These are phyloP conservation scores for Spathaspora girioi DNA, from an alignment of 805 yeast species.

Conservation along the genomic window DNA sequence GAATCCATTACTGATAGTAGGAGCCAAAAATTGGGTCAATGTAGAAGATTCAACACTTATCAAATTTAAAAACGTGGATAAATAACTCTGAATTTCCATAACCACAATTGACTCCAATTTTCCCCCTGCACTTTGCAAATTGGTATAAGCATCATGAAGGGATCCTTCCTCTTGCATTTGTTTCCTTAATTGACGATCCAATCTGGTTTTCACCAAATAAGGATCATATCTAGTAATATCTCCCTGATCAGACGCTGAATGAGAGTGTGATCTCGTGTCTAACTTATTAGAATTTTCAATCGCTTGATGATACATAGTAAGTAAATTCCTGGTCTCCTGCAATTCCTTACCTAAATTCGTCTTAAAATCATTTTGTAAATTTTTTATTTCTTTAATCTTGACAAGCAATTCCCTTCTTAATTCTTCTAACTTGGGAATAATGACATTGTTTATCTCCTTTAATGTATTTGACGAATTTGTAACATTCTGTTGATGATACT, in stretches of 20 bases:
- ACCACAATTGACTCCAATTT: constrained; percentile 85
- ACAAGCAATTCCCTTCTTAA: constrained; percentile 68
- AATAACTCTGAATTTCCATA: constrained; percentile 78
- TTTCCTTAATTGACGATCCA: constrained; percentile 74
- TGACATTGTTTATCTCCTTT: constrained; percentile 45
- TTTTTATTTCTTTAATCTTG: constrained; percentile 83
- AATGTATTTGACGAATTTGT: constrained; percentile 38
- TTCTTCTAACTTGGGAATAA: constrained; percentile 54
- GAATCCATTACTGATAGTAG: constrained; percentile 53
- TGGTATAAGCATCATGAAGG: constrained; percentile 82
- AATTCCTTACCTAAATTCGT: constrained; percentile 66
- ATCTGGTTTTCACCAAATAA: constrained; percentile 61
- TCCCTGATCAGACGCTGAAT: constrained; percentile 2
- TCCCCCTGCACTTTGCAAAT: constrained; percentile 82
- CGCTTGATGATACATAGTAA: constrained; percentile 54
- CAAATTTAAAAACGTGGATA: constrained; percentile 66
- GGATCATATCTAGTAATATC: constrained; percentile 59
- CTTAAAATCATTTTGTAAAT: constrained; percentile 79
- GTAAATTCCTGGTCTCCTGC: constrained; percentile 29
- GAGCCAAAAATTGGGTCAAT: constrained; percentile 61
- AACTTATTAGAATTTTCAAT: constrained; percentile 57
- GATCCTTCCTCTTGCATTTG: constrained; percentile 83
- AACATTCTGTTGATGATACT: constrained; percentile 43
- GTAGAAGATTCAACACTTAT: constrained; percentile 72
- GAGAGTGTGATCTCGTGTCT: constrained; percentile 19